Evolutionary conservation across 163 green algal species (phyloP), one percentile per base, ranked within the genome.

Genomic region (Smithsoniella earleae): DNA sequence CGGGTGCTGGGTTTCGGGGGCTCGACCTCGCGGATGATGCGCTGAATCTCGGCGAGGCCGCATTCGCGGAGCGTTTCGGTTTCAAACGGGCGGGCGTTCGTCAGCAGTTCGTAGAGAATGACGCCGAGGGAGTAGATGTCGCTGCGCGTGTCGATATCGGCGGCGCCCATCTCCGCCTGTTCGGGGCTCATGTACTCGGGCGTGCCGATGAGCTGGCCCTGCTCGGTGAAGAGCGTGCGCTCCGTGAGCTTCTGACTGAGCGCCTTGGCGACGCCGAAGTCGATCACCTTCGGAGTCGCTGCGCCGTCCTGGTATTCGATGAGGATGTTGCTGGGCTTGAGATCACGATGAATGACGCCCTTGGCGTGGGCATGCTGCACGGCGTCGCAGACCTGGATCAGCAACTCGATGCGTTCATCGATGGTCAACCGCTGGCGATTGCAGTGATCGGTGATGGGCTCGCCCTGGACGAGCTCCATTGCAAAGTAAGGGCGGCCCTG

Each of bases 301-400:
- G n/a, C n/a, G 33, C 25, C 33, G 31, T 6, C 13, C 25, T 25
- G 49, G 6, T 6, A 25, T 25, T 64, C 49, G 49, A 64, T 25
- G 8, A 64, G 49, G 49, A 64, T 64, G 49, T 64, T 64, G 1
- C 33, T 27, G 6, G 49, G 49, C 49, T 64, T 64, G 49, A 64
- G 49, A 27, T 64, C 49, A 27, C 49, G 49, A 27, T 64, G 49
- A 54, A 54, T 54, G 20, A 54, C 44, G 44, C 44, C 44, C 20
- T 54, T 54, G 20, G 20, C 20, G 44, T 54, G 44, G 20, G 44
- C 44, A 20, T 54, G 44, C 20, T 54, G 20, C 44, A 54, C 20
- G 44, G 20, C 44, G 44, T 54, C 44, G 44, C 44, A 54, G 20
- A 54, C 44, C 20, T 54, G 20, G 20, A 20, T 22, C 20, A 54